Base-by-base conservation (phyloP, 768 basidiomycete genomes). In the Mycena amicta region DNA sequence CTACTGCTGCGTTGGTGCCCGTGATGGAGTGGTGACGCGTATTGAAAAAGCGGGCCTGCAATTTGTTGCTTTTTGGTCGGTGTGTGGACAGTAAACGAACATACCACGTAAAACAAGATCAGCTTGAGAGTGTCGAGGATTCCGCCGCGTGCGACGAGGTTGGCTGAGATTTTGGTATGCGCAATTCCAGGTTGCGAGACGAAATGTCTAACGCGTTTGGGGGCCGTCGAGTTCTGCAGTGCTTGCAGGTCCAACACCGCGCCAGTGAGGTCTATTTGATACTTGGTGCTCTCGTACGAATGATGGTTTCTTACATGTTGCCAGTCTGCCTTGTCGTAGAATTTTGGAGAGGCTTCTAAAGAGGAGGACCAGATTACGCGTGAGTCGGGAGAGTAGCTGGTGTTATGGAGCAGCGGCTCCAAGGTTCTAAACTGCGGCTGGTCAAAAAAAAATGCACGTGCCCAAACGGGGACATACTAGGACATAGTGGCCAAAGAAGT, bases 301-400 rank as follows among this genome's bases (percentile, higher is more conserved):
- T 83, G 79, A 20, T 71, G 68, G 6, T 86, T 84, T 47, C 81
- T 76, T 43, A 80, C 71, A 37, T 89, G 77, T 66, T 94, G 92
- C 85, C 86, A 88, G 70, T 95, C 92, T 27, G 82, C 77, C 0
- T 77, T 67, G 55, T 87, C 80, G 61, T 85, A 90, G 59, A 72
- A 81, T 18, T 71, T 63, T 0, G 85, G 80, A 5, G 73, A 75
- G 0, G 86, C 81, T 71, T 88, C 87, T 5, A 88, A 66, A 5
- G 92, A 93, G 4, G 91, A 89, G 58, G 84, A 85, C 93, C 93
- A 95, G 15, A 93, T 71, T 4, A 93, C 83, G 30, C 91, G 82
- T 2, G 85, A 75, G 27, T 80, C 79, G 3, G 74, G 68, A 3
- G 71, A 67, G 25, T 69, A 75, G 3, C 75, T 71, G 22, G 81